phyloP scores from a whole-genome alignment of 176 grass and related monocot genomes.

The Themeda triandra region DNA sequence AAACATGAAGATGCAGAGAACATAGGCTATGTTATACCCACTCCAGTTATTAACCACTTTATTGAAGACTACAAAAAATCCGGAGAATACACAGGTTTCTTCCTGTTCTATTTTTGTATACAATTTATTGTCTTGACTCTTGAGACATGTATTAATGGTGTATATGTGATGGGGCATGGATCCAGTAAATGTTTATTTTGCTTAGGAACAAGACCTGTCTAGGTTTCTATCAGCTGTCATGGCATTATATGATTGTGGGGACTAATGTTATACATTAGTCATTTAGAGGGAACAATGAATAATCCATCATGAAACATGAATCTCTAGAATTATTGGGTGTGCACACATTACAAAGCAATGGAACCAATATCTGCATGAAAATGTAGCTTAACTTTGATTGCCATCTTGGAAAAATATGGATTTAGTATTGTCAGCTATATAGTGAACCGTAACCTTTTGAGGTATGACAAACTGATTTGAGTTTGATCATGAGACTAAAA shows the following conservation, averaged over 20 bases:
- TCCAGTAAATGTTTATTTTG: conserved; percentile 11
- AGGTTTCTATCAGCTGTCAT: neutral
- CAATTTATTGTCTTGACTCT: neutral
- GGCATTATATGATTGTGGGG: neutral
- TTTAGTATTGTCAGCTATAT: neutral
- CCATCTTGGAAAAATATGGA: neutral
- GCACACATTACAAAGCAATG: neutral
- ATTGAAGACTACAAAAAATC: conserved; percentile 91
- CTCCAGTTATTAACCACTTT: conserved; percentile 92
- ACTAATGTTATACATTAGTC: neutral
- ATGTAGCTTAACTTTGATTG: neutral
- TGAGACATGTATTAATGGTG: neutral
- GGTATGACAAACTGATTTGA: neutral
- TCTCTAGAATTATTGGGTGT: neutral
- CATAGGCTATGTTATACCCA: conserved; percentile 98
- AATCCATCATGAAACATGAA: neutral
- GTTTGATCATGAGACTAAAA: neutral
- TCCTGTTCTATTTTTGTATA: neutral
- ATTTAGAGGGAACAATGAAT: neutral
- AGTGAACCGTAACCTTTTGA: neutral
- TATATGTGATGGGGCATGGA: conserved; percentile 10
- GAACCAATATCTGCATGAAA: neutral
- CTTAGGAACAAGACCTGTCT: neutral
- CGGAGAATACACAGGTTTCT: conserved; percentile 78
- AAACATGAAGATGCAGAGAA: conserved; percentile 99